Conservation (phyloP, 179 eudicot genomes). For the Heliamphora pulchella region DNA sequence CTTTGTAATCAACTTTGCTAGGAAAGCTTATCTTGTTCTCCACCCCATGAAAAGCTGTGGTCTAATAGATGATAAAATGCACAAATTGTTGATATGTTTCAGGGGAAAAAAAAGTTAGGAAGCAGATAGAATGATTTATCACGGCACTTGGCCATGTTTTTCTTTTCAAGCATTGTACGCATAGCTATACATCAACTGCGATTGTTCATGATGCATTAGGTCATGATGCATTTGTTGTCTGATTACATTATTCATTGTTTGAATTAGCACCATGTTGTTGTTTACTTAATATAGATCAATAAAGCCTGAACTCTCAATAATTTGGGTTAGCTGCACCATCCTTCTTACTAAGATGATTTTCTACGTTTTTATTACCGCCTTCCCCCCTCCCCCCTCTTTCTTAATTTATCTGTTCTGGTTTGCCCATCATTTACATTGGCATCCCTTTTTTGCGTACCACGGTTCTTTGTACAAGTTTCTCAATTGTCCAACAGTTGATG, state of each 20-base stretch:
- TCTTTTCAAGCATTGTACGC: background rate
- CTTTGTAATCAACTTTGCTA: background rate
- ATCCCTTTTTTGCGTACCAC: background rate
- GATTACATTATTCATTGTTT: background rate
- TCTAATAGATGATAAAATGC: background rate
- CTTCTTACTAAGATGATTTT: background rate
- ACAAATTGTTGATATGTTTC: background rate
- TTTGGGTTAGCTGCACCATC: background rate
- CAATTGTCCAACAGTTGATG: background rate
- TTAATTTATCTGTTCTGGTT: background rate
- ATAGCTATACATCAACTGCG: background rate
- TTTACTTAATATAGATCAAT: background rate
- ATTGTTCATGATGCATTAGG: too few species aligned
- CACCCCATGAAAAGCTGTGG: background rate
- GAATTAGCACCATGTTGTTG: background rate
- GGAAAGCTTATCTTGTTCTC: background rate
- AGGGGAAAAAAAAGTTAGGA: background rate
- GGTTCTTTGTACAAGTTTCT: background rate
- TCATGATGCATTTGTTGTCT: background rate
- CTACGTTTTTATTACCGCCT: background rate
- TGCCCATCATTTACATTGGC: background rate
- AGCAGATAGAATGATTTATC: background rate
- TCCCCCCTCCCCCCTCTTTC: too few species aligned
- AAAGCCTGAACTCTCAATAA: background rate
- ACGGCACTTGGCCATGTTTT: background rate